Percentiles rank a stretch among this genome's conserved stretches.
Evolutionary conservation across 352 stramenopile genomes (phyloP).

Genomic region (Halophytophthora batemanensis): DNA sequence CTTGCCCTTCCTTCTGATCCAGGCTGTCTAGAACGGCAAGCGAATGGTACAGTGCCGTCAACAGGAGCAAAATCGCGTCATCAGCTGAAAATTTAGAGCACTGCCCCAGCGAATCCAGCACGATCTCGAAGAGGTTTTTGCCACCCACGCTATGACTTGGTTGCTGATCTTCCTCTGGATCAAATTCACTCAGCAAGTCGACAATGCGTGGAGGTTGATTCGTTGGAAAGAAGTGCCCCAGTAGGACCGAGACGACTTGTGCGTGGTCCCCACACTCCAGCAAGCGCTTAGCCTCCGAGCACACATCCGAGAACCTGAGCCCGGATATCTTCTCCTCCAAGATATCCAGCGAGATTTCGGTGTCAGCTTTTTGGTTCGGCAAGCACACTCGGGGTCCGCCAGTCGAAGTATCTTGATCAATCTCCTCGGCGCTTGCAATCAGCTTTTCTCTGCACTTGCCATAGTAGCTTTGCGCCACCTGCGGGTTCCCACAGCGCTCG

Average conservation of each 20-base stretch:
- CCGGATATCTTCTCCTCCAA: slow-evolving; percentile 49
- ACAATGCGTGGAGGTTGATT: slow-evolving; percentile 40
- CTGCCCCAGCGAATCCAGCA: slow-evolving; percentile 37
- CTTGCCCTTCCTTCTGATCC: slow-evolving; percentile 11
- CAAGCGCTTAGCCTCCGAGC: slow-evolving; percentile 42
- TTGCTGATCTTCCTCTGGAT: slow-evolving; percentile 18
- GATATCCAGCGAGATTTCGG: slow-evolving; percentile 32
- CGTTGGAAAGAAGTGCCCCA: slow-evolving; percentile 54
- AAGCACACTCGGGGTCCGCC: slow-evolving; percentile 22
- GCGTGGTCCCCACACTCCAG: slow-evolving; percentile 36
- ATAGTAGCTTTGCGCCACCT: slow-evolving; percentile 52
- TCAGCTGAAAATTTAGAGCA: slow-evolving; percentile 29
- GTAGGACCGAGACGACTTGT: slow-evolving; percentile 32
- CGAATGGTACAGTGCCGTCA: slow-evolving; percentile 42
- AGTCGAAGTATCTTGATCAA: not conserved
- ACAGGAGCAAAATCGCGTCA: slow-evolving; percentile 31
- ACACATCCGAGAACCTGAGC: slow-evolving; percentile 56
- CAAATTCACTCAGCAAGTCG: slow-evolving; percentile 60
- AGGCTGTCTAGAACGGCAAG: slow-evolving; percentile 34
- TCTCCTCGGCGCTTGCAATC: not conserved
- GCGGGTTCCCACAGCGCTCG: slow-evolving; percentile 37
- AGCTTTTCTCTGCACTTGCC: slow-evolving; percentile 47
- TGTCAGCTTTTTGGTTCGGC: slow-evolving; percentile 42
- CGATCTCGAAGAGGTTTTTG: slow-evolving; percentile 34
- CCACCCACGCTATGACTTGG: slow-evolving; percentile 2